Evolutionary conservation across 179 eudicot species (phyloP).

Genomic region (Pouteria campechiana): DNA sequence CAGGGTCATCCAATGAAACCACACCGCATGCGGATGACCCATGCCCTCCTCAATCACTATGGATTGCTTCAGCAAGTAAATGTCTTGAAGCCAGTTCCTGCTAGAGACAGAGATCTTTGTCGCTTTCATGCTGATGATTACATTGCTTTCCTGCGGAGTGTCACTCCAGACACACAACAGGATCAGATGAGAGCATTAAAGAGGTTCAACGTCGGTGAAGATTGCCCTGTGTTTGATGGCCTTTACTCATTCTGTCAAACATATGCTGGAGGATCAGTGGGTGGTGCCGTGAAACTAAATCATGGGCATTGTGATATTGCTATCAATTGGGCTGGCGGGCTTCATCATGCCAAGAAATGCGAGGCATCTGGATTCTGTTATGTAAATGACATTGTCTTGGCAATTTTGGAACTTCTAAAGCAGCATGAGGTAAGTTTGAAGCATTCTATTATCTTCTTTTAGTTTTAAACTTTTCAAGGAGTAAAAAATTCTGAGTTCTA

Average conservation of each 20-base stretch:
- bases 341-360: constrained; percentile 67
- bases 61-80: constrained; percentile 69
- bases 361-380: constrained; percentile 78
- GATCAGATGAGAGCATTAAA: constrained; percentile 56
- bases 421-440: constrained; percentile 51
- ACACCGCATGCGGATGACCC: constrained; percentile 63
- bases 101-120: constrained; percentile 60
- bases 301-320: constrained; percentile 63
- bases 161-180: constrained; percentile 62
- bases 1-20: constrained; percentile 86
- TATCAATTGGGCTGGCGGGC: constrained; percentile 66
- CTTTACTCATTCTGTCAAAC: constrained; percentile 69
- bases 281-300: constrained; percentile 62
- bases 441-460: no score
- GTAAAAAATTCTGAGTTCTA: no score
- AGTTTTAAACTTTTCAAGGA: no score
- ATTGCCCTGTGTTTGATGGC: constrained; percentile 66
- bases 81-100: constrained; percentile 62
- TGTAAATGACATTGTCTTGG: constrained; percentile 60
- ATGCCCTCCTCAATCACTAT: constrained; percentile 55
- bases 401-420: constrained; percentile 60
- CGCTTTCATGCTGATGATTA: constrained; percentile 71
- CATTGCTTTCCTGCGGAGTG: constrained; percentile 46
- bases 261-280: constrained; percentile 71
- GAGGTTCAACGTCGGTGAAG: constrained; percentile 70